A percentile compares a stretch with the other conserved stretches of the same genome.
Evolutionary conservation across 768 basidiomycete genomes (phyloP).

Genomic region (Chiua virens): DNA sequence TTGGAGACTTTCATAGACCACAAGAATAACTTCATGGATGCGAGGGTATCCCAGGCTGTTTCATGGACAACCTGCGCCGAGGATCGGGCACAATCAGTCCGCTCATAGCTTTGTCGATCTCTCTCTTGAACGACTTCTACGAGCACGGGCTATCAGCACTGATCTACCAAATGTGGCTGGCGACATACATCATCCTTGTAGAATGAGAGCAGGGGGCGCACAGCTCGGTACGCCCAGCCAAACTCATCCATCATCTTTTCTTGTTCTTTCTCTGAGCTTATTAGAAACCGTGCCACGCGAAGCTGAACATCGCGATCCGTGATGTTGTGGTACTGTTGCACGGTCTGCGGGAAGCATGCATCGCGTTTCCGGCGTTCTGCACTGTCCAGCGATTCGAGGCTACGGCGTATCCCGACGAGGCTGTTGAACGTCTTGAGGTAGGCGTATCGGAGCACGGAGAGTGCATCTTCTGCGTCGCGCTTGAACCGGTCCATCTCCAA

Average conservation of each 20-base stretch:
- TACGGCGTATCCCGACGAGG: constrained; percentile 13
- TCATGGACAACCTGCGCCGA: constrained; percentile 10
- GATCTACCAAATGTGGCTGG: not conserved
- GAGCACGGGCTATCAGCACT: not conserved
- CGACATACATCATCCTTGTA: constrained; percentile 45
- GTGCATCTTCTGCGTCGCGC: constrained; percentile 27
- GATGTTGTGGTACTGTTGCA: constrained; percentile 31
- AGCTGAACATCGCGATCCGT: constrained; percentile 43
- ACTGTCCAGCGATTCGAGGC: constrained; percentile 19
- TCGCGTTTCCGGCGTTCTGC: constrained; percentile 24
- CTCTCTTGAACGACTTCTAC: constrained; percentile 23
- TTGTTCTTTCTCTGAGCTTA: constrained; percentile 24
- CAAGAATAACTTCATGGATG: too few relatives aligned
- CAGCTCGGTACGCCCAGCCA: constrained; percentile 53
- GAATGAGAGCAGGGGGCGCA: constrained; percentile 40
- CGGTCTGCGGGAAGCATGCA: constrained; percentile 30
- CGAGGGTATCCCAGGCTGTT: too few relatives aligned
- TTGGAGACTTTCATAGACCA: not conserved
- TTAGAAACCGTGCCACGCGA: constrained; percentile 49
- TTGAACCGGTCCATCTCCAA: constrained; percentile 20
- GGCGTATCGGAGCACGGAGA: constrained; percentile 31
- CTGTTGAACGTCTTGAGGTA: constrained; percentile 26
- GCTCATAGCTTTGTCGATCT: constrained; percentile 15
- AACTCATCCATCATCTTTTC: constrained; percentile 51
- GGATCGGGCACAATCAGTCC: constrained; percentile 25